phyloP scores from a whole-genome alignment of 2,329 filamentous ascomycete genomes.

The Pseudodiploospora longispora region DNA sequence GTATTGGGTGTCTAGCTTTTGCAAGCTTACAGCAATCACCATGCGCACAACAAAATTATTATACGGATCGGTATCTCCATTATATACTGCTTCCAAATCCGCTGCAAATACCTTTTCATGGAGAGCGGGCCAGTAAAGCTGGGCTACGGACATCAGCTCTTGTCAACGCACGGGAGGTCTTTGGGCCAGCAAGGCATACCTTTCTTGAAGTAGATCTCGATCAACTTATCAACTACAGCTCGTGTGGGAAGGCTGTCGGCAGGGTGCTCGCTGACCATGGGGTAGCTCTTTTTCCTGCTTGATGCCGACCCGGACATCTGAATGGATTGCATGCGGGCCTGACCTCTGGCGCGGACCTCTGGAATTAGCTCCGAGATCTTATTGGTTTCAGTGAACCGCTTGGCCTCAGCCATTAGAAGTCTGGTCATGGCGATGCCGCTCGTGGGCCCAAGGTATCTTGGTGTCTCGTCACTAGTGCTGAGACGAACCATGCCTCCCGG shows the following conservation, averaged over 20 bases:
- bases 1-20: constrained; percentile 82
- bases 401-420: constrained; percentile 92
- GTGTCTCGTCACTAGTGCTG: constrained; percentile 74
- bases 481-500: constrained; percentile 80
- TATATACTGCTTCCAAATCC: constrained; percentile 75
- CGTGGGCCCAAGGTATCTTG: constrained; percentile 84
- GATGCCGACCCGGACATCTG: constrained; percentile 42
- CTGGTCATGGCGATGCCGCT: constrained; percentile 94
- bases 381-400: constrained; percentile 83
- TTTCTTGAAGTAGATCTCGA: constrained; percentile 81
- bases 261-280: constrained; percentile 78
- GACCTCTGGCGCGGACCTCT: constrained; percentile 53
- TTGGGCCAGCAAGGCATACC: constrained; percentile 38
- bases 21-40: constrained; percentile 89
- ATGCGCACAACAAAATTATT: constrained; percentile 84
- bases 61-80: constrained; percentile 66
- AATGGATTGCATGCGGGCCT: constrained; percentile 51
- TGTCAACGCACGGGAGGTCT: background rate
- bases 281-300: constrained; percentile 75
- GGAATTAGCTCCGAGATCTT: constrained; percentile 90
- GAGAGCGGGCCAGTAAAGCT: constrained; percentile 78
- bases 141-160: constrained; percentile 46
- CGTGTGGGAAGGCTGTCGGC: constrained; percentile 68
- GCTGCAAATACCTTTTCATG: constrained; percentile 73
- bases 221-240: constrained; percentile 65